phyloP scores from a whole-genome alignment of 1,139 yeast species.

The Kurtzmaniella quercitrusa region DNA sequence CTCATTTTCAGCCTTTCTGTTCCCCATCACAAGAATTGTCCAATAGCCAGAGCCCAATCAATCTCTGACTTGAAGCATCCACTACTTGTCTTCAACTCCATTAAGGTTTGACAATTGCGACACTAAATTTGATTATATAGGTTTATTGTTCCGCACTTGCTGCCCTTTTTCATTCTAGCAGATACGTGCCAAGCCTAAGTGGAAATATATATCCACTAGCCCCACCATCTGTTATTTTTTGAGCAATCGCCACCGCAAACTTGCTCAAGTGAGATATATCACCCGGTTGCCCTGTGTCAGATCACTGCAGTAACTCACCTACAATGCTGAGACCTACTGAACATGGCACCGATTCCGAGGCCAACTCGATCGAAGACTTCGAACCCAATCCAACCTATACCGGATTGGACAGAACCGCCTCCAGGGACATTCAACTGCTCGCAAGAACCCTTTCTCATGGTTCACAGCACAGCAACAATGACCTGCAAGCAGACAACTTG shows the following conservation, averaged over 20 bases:
- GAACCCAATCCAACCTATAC: conserved; percentile 13
- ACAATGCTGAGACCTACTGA: neutral
- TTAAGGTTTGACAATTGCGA: no score
- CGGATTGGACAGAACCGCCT: conserved; percentile 23
- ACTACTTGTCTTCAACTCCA: no score
- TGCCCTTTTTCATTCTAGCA: no score
- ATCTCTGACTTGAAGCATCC: no score
- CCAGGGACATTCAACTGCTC: conserved; percentile 23
- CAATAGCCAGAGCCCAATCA: no score
- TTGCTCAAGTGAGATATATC: no score
- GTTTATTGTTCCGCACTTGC: no score
- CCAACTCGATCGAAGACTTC: conserved; percentile 19
- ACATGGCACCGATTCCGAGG: conserved; percentile 9
- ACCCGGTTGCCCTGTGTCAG: no score
- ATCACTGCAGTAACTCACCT: neutral
- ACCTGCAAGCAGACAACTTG: conserved; percentile 18
- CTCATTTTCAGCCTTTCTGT: no score
- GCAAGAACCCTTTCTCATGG: conserved; percentile 29
- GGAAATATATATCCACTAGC: neutral
- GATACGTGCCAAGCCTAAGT: neutral
- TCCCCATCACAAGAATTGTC: no score
- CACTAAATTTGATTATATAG: no score
- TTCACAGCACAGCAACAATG: conserved; percentile 5
- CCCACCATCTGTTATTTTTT: neutral
- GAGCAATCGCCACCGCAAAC: no score